These are phyloP conservation scores for Candida nemodendra DNA, from an alignment of 805 yeast genomes.

Conservation along the genomic window DNA sequence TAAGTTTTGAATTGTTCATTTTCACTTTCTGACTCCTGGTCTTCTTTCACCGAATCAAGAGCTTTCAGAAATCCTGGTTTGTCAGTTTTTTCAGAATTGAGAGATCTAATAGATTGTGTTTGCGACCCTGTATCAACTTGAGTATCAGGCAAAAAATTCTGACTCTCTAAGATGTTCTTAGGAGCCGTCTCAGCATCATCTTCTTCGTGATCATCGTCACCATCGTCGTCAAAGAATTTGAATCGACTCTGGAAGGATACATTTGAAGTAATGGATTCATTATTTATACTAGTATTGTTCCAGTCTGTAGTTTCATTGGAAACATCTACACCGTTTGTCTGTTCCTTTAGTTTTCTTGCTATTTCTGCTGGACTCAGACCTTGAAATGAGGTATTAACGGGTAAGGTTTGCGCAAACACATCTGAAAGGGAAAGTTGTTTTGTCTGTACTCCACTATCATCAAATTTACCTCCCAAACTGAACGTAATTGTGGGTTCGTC, in stretches of 20 bases:
- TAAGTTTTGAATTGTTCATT: too few species aligned
- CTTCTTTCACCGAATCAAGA: constrained; percentile 11
- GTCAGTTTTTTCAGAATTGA: neutral
- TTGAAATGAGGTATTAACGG: constrained; percentile 19
- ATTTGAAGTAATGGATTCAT: neutral
- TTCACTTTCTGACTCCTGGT: constrained; percentile 30
- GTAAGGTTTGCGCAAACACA: constrained; percentile 24
- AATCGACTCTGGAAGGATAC: constrained; percentile 6
- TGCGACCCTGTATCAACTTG: constrained; percentile 6
- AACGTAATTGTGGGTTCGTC: constrained; percentile 17
- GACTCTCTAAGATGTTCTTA: neutral
- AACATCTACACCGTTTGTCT: constrained; percentile 7
- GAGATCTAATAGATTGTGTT: neutral
- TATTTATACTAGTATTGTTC: neutral
- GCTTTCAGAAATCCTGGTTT: constrained; percentile 2
- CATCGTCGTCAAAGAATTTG: constrained; percentile 12
- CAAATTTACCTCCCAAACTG: constrained; percentile 14
- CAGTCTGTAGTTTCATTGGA: constrained; percentile 23
- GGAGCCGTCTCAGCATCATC: constrained; percentile 24
- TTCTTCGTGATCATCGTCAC: constrained; percentile 16
- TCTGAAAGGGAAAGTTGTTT: constrained; percentile 25
- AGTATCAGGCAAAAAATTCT: neutral
- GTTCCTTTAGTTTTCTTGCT: constrained; percentile 19
- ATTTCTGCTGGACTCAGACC: constrained; percentile 19
- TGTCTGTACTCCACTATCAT: constrained; percentile 4